Evolutionary conservation across 192 early-diverging fungal species (phyloP).

Genomic region (Rhizophagus sp.): DNA sequence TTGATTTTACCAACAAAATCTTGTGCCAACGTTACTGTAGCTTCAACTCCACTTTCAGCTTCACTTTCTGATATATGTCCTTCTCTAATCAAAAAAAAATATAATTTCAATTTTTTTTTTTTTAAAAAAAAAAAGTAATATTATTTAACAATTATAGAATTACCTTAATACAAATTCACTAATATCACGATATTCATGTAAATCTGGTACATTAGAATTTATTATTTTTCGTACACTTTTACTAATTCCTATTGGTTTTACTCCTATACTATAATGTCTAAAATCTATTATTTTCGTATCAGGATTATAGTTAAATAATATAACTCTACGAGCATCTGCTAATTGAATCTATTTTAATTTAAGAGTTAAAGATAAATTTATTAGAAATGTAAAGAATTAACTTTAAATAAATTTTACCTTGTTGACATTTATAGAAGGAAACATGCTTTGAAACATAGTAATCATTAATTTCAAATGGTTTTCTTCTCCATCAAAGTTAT

Average conservation of each 20-base stretch:
- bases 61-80: slow-evolving; percentile 88
- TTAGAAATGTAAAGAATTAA: slow-evolving; percentile 9
- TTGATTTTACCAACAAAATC: slow-evolving; percentile 79
- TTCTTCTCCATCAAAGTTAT: slow-evolving; percentile 71
- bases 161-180: slow-evolving; percentile 86
- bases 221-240: slow-evolving; percentile 90
- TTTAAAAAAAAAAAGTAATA: not conserved
- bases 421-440: slow-evolving; percentile 92
- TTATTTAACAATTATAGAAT: not conserved
- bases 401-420: slow-evolving; percentile 58
- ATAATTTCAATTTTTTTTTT: not conserved
- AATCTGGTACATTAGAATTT: slow-evolving; percentile 69
- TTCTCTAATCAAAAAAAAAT: slow-evolving; percentile 43
- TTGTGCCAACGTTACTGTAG: slow-evolving; percentile 81
- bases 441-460: slow-evolving; percentile 96
- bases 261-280: slow-evolving; percentile 89
- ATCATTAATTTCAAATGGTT: slow-evolving; percentile 90
- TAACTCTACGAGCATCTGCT: slow-evolving; percentile 83
- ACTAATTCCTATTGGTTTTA: slow-evolving; percentile 86
- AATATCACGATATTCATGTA: slow-evolving; percentile 84
- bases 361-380: not conserved
- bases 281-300: slow-evolving; percentile 86
- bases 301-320: slow-evolving; percentile 88
- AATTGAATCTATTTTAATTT: slow-evolving; percentile 73
- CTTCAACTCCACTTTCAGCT: slow-evolving; percentile 87